Conservation (phyloP, 1,284 basidiomycete genomes). For the Cryptococcus wingfieldii region DNA sequence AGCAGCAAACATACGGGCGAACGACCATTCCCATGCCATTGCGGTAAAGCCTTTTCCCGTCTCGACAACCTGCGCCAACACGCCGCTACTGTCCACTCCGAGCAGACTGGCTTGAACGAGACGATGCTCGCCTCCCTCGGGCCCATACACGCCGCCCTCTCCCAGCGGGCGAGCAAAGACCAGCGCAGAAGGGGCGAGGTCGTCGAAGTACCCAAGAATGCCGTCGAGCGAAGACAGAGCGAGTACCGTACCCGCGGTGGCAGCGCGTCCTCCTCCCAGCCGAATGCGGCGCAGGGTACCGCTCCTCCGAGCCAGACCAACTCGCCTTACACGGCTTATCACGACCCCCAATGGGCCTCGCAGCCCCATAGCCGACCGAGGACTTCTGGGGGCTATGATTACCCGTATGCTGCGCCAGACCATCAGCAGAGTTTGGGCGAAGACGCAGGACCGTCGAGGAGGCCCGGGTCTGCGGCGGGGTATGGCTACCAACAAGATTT, state of each 20-base stretch:
- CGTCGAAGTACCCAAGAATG: constrained; percentile 48
- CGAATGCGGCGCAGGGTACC: not conserved
- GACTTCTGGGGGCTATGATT: constrained; percentile 7
- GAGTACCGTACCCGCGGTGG: constrained; percentile 15
- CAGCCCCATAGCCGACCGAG: constrained; percentile 28
- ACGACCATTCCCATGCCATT: constrained; percentile 91
- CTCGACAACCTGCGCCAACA: constrained; percentile 96
- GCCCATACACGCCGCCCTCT: constrained; percentile 73
- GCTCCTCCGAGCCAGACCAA: constrained; percentile 3
- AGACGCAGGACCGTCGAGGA: constrained; percentile 35
- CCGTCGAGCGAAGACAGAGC: constrained; percentile 37
- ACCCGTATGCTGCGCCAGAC: not conserved
- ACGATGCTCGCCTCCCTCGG: constrained; percentile 86
- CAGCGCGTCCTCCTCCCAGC: constrained; percentile 7
- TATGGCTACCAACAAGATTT: constrained; percentile 28
- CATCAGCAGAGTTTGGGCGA: not conserved
- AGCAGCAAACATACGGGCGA: constrained; percentile 93
- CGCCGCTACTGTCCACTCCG: constrained; percentile 90
- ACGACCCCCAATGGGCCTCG: constrained; percentile 12
- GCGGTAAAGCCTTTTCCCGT: constrained; percentile 89
- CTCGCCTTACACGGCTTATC: constrained; percentile 23
- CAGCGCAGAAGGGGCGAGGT: constrained; percentile 46
- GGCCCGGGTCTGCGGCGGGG: constrained; percentile 32
- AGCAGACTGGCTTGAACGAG: constrained; percentile 79
- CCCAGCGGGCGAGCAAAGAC: constrained; percentile 48